phyloP scores from a whole-genome alignment of 78 protist species.

The Dictyostelium brefeldianum region DNA sequence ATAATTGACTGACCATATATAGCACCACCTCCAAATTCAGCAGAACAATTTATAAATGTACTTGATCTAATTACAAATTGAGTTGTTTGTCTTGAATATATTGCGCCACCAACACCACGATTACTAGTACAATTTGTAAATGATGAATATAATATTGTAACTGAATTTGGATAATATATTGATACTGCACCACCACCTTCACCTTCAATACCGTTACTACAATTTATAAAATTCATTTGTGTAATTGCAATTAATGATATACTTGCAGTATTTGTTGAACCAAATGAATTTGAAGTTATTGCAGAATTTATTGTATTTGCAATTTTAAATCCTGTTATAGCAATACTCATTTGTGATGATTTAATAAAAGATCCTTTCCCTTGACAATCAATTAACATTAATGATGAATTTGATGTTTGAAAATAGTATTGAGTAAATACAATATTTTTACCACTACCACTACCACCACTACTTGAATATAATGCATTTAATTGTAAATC shows the following conservation, averaged over 20 bases:
- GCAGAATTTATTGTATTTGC: slow-evolving; percentile 12
- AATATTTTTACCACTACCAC: not conserved
- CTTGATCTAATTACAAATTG: not conserved
- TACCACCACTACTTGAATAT: not conserved
- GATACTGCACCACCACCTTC: slow-evolving; percentile 41
- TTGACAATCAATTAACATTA: not conserved
- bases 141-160: not conserved
- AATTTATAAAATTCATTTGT: slow-evolving; percentile 2
- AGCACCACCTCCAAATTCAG: slow-evolving; percentile 35
- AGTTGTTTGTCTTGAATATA: not conserved
- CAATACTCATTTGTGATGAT: not conserved
- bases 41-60: not conserved
- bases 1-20: not conserved
- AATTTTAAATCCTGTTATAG: not conserved
- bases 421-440: too few species aligned
- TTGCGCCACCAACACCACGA: slow-evolving; percentile 16
- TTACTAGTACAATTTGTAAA: not conserved
- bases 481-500: not conserved
- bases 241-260: not conserved
- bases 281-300: not conserved
- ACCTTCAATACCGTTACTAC: not conserved
- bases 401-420: not conserved
- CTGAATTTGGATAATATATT: slow-evolving; percentile 34
- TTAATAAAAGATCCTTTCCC: slow-evolving; percentile 12
- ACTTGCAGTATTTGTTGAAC: not conserved